Evolutionary conservation across 108 stramenopile species (phyloP).

Genomic region (Cyclotella atomus): DNA sequence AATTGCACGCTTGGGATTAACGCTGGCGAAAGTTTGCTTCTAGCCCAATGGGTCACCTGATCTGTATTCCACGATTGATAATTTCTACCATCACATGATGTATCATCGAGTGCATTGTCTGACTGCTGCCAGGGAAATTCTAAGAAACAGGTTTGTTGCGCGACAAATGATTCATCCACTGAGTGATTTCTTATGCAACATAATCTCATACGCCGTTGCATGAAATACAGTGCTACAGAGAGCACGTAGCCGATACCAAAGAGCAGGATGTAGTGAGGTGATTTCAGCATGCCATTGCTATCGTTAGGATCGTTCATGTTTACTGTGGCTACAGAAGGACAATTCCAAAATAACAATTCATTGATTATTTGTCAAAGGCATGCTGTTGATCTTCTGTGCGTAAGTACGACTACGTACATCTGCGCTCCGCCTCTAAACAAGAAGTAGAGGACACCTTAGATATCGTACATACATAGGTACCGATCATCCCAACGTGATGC

Average conservation of each 20-base stretch:
- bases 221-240: not conserved
- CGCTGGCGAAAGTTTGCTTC: slow-evolving; percentile 1
- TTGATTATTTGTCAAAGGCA: too few relatives aligned
- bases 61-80: slow-evolving; percentile 17
- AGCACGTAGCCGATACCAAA: not conserved
- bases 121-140: not conserved
- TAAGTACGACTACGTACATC: too few relatives aligned
- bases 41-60: slow-evolving; percentile 27
- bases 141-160: not conserved
- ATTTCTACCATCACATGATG: not conserved
- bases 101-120: too few relatives aligned
- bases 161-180: not conserved
- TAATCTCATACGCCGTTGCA: not conserved
- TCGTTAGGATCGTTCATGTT: too few relatives aligned
- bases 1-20: not conserved
- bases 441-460: too few relatives aligned
- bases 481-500: too few relatives aligned
- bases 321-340: too few relatives aligned
- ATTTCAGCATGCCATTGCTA: not conserved
- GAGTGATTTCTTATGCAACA: not conserved
- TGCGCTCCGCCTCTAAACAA: too few relatives aligned
- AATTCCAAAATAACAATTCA: too few relatives aligned
- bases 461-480: too few relatives aligned
- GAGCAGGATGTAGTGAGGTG: not conserved
- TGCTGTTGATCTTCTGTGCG: too few relatives aligned